A percentile compares a stretch with the other conserved stretches of the same genome.
These are phyloP conservation scores for Phialocephala sp. DNA, from an alignment of 2,329 filamentous ascomycete genomes.

Conservation along the genomic window DNA sequence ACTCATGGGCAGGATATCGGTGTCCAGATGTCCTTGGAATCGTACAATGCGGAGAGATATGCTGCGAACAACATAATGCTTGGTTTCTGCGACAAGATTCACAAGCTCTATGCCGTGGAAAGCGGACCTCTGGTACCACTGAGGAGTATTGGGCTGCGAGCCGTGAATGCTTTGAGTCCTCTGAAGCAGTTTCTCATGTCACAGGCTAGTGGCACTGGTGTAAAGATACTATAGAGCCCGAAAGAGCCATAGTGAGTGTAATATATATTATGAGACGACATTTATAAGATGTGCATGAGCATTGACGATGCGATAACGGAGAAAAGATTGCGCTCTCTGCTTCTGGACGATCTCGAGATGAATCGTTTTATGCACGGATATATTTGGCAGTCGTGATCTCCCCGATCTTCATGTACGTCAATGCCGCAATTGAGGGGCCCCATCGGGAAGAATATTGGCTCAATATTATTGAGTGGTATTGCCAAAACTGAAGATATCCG, in stretches of 20 bases:
- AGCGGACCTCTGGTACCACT: constrained; percentile 81
- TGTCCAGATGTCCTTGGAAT: constrained; percentile 75
- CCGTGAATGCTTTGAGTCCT: constrained; percentile 75
- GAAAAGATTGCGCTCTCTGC: constrained; percentile 9
- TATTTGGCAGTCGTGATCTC: constrained; percentile 1
- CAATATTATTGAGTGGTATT: background rate
- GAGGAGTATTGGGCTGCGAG: constrained; percentile 75
- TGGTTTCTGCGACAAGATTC: constrained; percentile 85
- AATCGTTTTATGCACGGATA: constrained; percentile 4
- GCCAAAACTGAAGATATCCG: background rate
- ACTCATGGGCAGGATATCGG: constrained; percentile 88
- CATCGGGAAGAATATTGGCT: background rate
- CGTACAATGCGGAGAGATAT: constrained; percentile 83
- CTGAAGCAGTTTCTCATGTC: constrained; percentile 89
- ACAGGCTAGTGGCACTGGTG: constrained; percentile 62
- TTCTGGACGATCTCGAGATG: constrained; percentile 3
- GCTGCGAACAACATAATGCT: constrained; percentile 79
- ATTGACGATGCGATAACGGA: constrained; percentile 7
- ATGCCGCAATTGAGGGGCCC: background rate
- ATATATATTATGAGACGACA: constrained; percentile 17
- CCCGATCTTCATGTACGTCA: background rate
- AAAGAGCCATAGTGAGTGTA: constrained; percentile 11
- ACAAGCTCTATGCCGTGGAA: constrained; percentile 86
- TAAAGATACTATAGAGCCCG: constrained; percentile 48
- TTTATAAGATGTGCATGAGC: constrained; percentile 18